phyloP scores from a whole-genome alignment of 2,329 filamentous ascomycete species.

The Aphanoascus verrucosus region DNA sequence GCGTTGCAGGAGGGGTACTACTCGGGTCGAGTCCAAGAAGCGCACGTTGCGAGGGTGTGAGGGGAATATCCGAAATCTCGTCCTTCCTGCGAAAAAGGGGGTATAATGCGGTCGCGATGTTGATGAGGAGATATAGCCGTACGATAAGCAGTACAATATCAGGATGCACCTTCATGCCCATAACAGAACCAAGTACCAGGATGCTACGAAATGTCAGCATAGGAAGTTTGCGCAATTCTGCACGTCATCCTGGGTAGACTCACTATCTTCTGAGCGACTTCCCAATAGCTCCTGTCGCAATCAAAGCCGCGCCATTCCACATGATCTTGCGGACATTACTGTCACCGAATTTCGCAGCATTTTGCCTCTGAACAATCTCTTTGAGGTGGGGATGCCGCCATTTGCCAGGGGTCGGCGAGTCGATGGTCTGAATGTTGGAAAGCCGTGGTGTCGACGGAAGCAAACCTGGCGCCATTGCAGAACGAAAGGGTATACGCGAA shows the following conservation, averaged over 20 bases:
- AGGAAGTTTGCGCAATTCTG: constrained; percentile 6
- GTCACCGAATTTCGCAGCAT: constrained; percentile 66
- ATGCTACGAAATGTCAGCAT: constrained; percentile 24
- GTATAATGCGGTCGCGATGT: constrained; percentile 58
- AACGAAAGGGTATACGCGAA: not conserved
- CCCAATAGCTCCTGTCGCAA: constrained; percentile 40
- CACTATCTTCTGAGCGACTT: constrained; percentile 31
- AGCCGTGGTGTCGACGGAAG: constrained; percentile 36
- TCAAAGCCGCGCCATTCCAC: constrained; percentile 53
- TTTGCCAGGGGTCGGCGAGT: constrained; percentile 50
- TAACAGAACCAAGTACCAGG: constrained; percentile 27
- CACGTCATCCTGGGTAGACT: not conserved
- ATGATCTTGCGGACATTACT: constrained; percentile 60
- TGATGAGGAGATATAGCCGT: constrained; percentile 55
- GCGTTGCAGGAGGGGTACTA: constrained; percentile 52
- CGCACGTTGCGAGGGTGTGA: constrained; percentile 78
- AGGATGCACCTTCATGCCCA: constrained; percentile 31
- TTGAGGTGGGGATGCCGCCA: constrained; percentile 85
- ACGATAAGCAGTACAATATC: constrained; percentile 44
- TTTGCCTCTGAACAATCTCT: constrained; percentile 74
- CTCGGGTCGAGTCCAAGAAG: constrained; percentile 70
- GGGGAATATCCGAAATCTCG: constrained; percentile 73
- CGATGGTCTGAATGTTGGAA: constrained; percentile 19
- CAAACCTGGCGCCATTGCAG: constrained; percentile 28
- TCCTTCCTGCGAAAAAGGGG: constrained; percentile 65